Percentiles rank a stretch among this genome's conserved stretches.
Conservation (phyloP, 441 rosid genomes). For the Capsella rubella region DNA sequence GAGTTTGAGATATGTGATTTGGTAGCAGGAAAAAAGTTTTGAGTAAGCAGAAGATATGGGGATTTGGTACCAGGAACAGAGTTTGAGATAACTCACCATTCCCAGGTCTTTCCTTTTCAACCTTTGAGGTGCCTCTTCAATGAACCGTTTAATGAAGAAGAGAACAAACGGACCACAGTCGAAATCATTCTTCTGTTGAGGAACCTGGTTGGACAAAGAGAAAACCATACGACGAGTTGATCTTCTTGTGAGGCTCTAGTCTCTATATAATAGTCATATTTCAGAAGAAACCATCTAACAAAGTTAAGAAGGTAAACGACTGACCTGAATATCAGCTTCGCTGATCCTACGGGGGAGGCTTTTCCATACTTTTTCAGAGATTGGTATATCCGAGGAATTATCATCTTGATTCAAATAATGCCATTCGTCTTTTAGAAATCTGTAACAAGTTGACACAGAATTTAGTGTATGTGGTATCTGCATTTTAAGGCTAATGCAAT, state of each 20-base stretch:
- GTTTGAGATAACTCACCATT: slow-evolving; percentile 60
- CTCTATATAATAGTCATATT: background rate
- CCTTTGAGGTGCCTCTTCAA: slow-evolving; percentile 88
- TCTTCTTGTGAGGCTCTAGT: background rate
- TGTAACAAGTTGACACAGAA: slow-evolving; percentile 42
- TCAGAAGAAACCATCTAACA: background rate
- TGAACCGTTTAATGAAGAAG: slow-evolving; percentile 86
- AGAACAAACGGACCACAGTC: slow-evolving; percentile 98
- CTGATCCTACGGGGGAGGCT: slow-evolving; percentile 61
- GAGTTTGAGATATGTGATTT: background rate
- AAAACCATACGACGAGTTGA: slow-evolving; percentile 15
- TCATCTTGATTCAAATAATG: slow-evolving; percentile 58
- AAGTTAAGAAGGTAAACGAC: slow-evolving; percentile 9
- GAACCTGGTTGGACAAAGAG: slow-evolving; percentile 67
- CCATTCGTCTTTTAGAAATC: slow-evolving; percentile 88
- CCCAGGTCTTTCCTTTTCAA: slow-evolving; percentile 73
- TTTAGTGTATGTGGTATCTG: background rate
- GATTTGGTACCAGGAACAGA: slow-evolving; percentile 2
- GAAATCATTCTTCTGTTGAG: slow-evolving; percentile 90
- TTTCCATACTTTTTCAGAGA: slow-evolving; percentile 67
- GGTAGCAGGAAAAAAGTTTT: slow-evolving; percentile 2
- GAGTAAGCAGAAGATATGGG: background rate
- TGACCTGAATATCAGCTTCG: slow-evolving; percentile 44
- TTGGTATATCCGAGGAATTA: slow-evolving; percentile 60
- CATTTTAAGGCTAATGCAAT: background rate